Conservation (phyloP, 2,329 filamentous ascomycete genomes). For the Elsinoe australis region DNA sequence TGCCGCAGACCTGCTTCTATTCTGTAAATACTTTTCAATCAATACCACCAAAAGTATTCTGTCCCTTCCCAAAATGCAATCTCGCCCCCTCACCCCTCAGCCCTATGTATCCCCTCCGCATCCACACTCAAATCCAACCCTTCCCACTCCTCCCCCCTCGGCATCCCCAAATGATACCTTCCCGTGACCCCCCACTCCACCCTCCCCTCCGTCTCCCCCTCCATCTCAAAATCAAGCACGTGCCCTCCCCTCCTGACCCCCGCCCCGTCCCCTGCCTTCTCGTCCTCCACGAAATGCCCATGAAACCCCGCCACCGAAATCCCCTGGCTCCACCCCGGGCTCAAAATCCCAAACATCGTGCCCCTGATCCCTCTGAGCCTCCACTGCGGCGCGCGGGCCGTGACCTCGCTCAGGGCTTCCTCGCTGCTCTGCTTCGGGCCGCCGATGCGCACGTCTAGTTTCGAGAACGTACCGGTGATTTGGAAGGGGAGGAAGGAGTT, state of each 20-base stretch:
- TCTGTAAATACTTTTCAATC: conserved; percentile 6
- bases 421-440: conserved; percentile 11
- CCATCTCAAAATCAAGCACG: conserved; percentile 34
- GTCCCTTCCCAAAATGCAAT: background rate
- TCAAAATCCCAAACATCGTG: conserved; percentile 35
- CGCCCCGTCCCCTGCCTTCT: conserved; percentile 22
- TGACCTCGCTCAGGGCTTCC: conserved; percentile 20
- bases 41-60: background rate
- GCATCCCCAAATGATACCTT: conserved; percentile 38
- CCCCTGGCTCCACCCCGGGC: conserved; percentile 35
- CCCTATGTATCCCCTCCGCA: conserved; percentile 6
- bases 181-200: conserved; percentile 37
- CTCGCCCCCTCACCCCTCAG: conserved; percentile 13
- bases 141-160: conserved; percentile 37
- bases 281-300: conserved; percentile 32
- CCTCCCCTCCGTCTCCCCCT: conserved; percentile 24
- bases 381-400: conserved; percentile 24
- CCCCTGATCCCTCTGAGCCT: conserved; percentile 31
- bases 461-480: conserved; percentile 32
- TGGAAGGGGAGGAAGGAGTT: conserved; percentile 38
- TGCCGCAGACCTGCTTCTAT: too few species aligned
- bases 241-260: conserved; percentile 28
- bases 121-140: conserved; percentile 23
- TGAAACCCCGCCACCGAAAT: conserved; percentile 36
- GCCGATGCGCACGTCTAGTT: conserved; percentile 22